These are phyloP conservation scores for Candida glucosophila DNA, from an alignment of 1,139 yeast genomes.

Conservation along the genomic window DNA sequence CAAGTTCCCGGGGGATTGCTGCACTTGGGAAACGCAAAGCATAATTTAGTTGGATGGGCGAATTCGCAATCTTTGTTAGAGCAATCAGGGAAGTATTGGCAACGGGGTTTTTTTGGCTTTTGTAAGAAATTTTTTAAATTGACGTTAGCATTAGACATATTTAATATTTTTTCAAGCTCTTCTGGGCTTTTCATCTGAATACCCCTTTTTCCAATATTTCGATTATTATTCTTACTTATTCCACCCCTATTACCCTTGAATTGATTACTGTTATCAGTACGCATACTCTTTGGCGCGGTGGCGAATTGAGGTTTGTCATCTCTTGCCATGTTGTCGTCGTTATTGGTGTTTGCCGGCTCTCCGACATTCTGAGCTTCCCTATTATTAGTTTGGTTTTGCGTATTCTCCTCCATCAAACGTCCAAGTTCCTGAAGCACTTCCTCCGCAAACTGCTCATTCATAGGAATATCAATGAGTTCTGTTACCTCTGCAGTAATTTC, in stretches of 20 bases:
- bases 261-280: conserved; percentile 3
- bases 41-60: conserved; percentile 72
- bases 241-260: conserved; percentile 5
- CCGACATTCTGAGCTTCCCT: conserved; percentile 4
- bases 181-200: conserved; percentile 28
- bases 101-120: conserved; percentile 54
- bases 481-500: conserved; percentile 61
- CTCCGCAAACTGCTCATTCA: conserved; percentile 40
- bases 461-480: conserved; percentile 56
- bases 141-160: conserved; percentile 17
- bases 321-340: conserved; percentile 1
- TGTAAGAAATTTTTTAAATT: conserved; percentile 17
- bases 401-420: conserved; percentile 17
- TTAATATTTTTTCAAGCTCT: conserved; percentile 35
- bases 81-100: conserved; percentile 76
- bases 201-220: conserved; percentile 13
- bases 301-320: conserved; percentile 3
- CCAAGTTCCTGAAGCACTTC: conserved; percentile 50
- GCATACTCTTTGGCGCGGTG: conserved; percentile 9
- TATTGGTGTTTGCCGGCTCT: conserved; percentile 2
- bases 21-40: conserved; percentile 75
- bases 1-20: conserved; percentile 77
- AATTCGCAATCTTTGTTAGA: conserved; percentile 56
- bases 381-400: conserved; percentile 4
- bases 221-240: conserved; percentile 5